Conservation (phyloP, 2,329 filamentous ascomycete species). For the Penicillium digitatum region DNA sequence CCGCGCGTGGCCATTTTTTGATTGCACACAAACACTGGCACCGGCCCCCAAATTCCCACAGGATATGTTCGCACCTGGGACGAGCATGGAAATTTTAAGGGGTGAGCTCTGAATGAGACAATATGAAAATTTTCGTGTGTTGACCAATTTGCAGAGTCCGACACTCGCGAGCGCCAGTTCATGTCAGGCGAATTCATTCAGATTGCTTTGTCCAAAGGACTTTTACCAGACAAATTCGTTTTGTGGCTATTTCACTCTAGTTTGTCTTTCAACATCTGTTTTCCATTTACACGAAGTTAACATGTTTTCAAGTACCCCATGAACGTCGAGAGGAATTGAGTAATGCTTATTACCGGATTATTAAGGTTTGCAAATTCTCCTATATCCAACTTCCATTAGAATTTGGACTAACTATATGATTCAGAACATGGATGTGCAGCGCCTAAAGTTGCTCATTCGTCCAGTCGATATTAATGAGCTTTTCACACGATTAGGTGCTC, state of each 20-base stretch:
- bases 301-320: constrained; percentile 43
- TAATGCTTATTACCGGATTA: constrained; percentile 55
- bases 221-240: constrained; percentile 61
- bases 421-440: constrained; percentile 28
- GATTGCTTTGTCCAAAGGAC: constrained; percentile 43
- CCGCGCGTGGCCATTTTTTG: constrained; percentile 58
- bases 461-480: constrained; percentile 46
- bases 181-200: constrained; percentile 54
- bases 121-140: neutral
- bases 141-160: constrained; percentile 39
- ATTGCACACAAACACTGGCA: constrained; percentile 23
- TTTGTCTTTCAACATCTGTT: constrained; percentile 16
- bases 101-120: constrained; percentile 22
- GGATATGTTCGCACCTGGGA: constrained; percentile 28
- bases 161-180: constrained; percentile 56
- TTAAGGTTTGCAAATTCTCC: constrained; percentile 46
- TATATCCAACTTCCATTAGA: neutral
- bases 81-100: constrained; percentile 32
- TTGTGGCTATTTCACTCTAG: constrained; percentile 55
- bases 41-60: constrained; percentile 34
- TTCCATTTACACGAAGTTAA: constrained; percentile 5
- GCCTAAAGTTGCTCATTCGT: constrained; percentile 38
- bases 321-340: constrained; percentile 56
- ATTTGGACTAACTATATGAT: constrained; percentile 12
- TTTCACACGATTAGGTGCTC: constrained; percentile 58